Percentiles rank a stretch among this genome's conserved stretches.
phyloP scores from a whole-genome alignment of 495 filamentous ascomycete species.

The Gamarada debralockiae region DNA sequence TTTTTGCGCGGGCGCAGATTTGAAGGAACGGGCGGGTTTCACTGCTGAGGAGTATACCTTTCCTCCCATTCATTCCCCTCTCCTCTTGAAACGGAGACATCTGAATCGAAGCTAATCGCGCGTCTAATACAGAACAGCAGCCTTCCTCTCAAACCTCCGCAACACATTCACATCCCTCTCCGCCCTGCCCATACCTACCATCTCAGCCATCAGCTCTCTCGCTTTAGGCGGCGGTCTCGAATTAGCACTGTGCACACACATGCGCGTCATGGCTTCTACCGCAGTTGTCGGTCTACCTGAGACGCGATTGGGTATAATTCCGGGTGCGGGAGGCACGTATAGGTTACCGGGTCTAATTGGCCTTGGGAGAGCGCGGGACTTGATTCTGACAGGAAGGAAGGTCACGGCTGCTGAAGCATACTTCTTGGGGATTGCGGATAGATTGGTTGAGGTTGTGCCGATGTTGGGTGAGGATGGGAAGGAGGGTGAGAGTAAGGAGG shows the following conservation, averaged over 20 bases:
- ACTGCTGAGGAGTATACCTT: slow-evolving; percentile 58
- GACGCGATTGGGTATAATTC: slow-evolving; percentile 87
- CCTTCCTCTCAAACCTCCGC: slow-evolving; percentile 75
- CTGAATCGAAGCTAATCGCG: background rate
- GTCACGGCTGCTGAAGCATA: slow-evolving; percentile 78
- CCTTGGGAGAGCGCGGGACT: slow-evolving; percentile 66
- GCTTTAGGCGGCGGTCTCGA: slow-evolving; percentile 93
- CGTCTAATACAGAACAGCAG: slow-evolving; percentile 51
- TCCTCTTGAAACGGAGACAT: background rate
- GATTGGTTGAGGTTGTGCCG: slow-evolving; percentile 68
- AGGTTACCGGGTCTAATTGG: slow-evolving; percentile 78
- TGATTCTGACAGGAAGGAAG: slow-evolving; percentile 80
- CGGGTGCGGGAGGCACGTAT: slow-evolving; percentile 90
- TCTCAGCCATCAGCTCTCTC: slow-evolving; percentile 72
- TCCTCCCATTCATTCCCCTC: background rate
- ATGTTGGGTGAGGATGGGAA: slow-evolving; percentile 41
- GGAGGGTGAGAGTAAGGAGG: slow-evolving; percentile 32
- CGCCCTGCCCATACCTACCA: slow-evolving; percentile 78
- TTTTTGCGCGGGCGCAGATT: slow-evolving; percentile 92
- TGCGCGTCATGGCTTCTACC: slow-evolving; percentile 75
- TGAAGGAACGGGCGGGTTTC: slow-evolving; percentile 82
- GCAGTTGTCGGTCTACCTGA: slow-evolving; percentile 81
- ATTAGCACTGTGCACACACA: slow-evolving; percentile 77
- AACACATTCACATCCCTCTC: slow-evolving; percentile 64
- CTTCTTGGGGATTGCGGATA: slow-evolving; percentile 77